Evolutionary conservation across 129 eudicot genomes (phyloP), one percentile per base, ranked within the genome.

Genomic region (Escallonia herrerae): DNA sequence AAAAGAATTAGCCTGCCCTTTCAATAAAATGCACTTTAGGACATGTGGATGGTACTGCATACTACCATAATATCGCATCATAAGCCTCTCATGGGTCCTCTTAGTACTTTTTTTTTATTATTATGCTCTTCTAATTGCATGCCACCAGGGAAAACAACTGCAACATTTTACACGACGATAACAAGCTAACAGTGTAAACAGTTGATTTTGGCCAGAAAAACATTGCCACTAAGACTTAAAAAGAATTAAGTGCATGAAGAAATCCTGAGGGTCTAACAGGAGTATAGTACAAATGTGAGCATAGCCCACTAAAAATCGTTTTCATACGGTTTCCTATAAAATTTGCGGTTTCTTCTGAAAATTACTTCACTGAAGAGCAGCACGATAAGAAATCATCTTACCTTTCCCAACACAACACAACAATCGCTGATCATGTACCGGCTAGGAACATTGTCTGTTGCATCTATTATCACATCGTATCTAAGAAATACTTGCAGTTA

Each of bases 341-440:
- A 44, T 4, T 8, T 10, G 61, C 58, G 5, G 3, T 8, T 5
- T 4, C 38, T 4, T 60, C 7, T 5, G 37, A 43, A 5, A 15
- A 40, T 15, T 40, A 14, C 40, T 65, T 39, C 10, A 37, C 1
- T 10, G 9, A 44, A 56, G 48, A 66, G 22, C 13, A 11, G 8
- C 14, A 64, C 10, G 5, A 33, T 33, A 69, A 62, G 56, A 63
- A 52, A 56, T 61, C 50, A 63, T n/a, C 84, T 68, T 56, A 93
- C 99, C 93, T 93, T 93, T 74, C 95, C 89, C 9, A 93, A 70
- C 74, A 93, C 80, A 80, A 89, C 99, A 76, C 99, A 93, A 81
- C 99, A 93, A 80, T 93, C 99, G 70, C 77, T 93, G 81, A 93
- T 93, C 95, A 93, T 75, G 77, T 93, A 93, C 53, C 99, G 90